Base-by-base conservation (phyloP, 2,329 filamentous ascomycete genomes). In the Colletotrichum viniferum region DNA sequence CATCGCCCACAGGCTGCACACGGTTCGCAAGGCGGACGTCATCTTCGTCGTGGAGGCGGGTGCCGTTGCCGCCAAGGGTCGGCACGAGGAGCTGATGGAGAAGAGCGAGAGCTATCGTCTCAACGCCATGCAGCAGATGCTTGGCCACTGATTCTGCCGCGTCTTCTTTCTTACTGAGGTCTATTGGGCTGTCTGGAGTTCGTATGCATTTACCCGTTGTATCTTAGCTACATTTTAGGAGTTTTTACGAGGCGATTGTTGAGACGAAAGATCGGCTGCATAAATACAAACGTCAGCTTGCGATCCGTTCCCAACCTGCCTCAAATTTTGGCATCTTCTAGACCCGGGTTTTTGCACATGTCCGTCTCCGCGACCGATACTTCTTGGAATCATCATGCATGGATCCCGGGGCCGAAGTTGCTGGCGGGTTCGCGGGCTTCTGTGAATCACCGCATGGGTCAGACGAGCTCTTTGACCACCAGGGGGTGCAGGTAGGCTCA, bases 11-110 rank as follows among this genome's bases (percentile, higher is more conserved):
- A 80, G 87, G n/a, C 77, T 88, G 32, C 81, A 83, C 62, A 88
- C 86, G 4, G 84, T 88, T 36, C 79, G 83, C 65, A 84, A 83
- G 43, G 87, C 87, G 3, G 83, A 88, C 79, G 74, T 81, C 0
- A 88, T 88, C 62, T 86, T 85, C 67, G 79, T 88, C 16, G 85
- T 91, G 58, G 89, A 91, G 76, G 87, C 85, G 10, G 90, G 90
- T 2, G 84, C 82, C 69, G 84, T 90, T 60, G 86, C 90, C 14
- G 89, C 91, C 74, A 82, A 82, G 70, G 90, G 90, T 4, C 85
- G 85, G 28, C 90, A 91, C 78, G 86, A 88, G 72, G 90, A 92
- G 78, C 80, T 92, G 69, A 83, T 91, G 76, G 86, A 87, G 84
- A 80, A 85, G 73, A 89, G 88, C 67, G 89, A 90, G 76, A 86